These are phyloP conservation scores for Jatropha curcas DNA, from an alignment of 345 rosid species.

Conservation along the genomic window DNA sequence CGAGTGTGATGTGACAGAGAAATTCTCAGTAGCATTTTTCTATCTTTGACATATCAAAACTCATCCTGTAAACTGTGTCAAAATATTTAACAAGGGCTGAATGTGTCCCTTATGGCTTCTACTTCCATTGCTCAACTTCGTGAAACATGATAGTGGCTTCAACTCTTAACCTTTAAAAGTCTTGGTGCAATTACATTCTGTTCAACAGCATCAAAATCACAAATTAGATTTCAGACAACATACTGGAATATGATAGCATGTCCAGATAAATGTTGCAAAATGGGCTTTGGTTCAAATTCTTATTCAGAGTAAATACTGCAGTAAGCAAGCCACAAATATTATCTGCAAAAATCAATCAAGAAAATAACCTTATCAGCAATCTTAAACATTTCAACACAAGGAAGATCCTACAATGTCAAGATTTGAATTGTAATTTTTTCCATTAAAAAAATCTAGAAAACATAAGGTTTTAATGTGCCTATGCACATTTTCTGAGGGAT, in stretches of 20 bases:
- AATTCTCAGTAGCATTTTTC: not conserved
- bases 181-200: not conserved
- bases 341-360: not conserved
- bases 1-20: not conserved
- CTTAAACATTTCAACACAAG: not conserved
- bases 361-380: not conserved
- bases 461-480: not conserved
- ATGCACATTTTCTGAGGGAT: not conserved
- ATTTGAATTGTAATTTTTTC: not conserved
- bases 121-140: not conserved
- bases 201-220: conserved; percentile 1
- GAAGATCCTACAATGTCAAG: not conserved
- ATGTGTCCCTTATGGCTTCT: not conserved
- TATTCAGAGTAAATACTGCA: not conserved
- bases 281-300: not conserved
- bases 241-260: not conserved
- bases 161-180: not conserved
- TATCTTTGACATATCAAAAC: not conserved
- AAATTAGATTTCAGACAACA: not conserved
- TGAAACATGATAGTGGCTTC: not conserved
- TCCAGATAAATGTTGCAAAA: not conserved
- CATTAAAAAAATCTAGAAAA: no score
- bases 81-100: not conserved
- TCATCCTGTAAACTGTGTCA: not conserved
- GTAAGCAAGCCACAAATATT: not conserved